Evolutionary conservation across 768 basidiomycete genomes (phyloP).

Genomic region (Termitomyces sp.): DNA sequence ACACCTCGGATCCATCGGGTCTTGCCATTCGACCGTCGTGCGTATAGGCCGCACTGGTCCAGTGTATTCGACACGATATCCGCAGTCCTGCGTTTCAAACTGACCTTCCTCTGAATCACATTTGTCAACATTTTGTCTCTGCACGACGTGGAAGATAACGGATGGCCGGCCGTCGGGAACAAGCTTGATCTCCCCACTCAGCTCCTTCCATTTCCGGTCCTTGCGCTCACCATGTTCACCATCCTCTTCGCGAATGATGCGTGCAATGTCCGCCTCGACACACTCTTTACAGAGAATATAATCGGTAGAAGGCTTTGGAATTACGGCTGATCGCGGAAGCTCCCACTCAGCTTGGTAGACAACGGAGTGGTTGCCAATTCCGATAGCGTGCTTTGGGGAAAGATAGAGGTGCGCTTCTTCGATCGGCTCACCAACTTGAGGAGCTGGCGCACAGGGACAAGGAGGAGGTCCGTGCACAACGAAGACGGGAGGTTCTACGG

Average conservation of each 20-base stretch:
- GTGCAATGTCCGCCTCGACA: conserved; percentile 21
- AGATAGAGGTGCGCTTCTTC: conserved; percentile 47
- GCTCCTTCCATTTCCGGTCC: conserved; percentile 10
- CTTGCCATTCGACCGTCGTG: conserved; percentile 25
- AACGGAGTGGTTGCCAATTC: conserved; percentile 45
- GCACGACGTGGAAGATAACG: too few species aligned
- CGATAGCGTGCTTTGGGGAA: conserved; percentile 28
- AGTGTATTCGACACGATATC: not conserved
- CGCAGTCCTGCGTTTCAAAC: not conserved
- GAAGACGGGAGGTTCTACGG: too few species aligned
- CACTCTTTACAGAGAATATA: conserved; percentile 32
- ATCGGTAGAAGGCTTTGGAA: not conserved
- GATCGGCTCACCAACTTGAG: conserved; percentile 2
- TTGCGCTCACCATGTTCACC: conserved; percentile 16
- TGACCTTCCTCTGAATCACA: not conserved
- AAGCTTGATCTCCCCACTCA: not conserved
- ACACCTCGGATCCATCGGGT: conserved; percentile 24
- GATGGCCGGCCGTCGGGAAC: too few species aligned
- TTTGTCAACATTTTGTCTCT: too few species aligned
- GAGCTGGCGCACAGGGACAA: too few species aligned
- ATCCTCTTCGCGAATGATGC: conserved; percentile 20
- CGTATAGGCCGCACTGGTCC: conserved; percentile 11
- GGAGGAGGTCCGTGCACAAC: too few species aligned
- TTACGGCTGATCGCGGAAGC: conserved; percentile 7
- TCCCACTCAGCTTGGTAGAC: conserved; percentile 43